phyloP scores from a whole-genome alignment of 73 alveolate genomes.

The Paramecium caudatum region DNA sequence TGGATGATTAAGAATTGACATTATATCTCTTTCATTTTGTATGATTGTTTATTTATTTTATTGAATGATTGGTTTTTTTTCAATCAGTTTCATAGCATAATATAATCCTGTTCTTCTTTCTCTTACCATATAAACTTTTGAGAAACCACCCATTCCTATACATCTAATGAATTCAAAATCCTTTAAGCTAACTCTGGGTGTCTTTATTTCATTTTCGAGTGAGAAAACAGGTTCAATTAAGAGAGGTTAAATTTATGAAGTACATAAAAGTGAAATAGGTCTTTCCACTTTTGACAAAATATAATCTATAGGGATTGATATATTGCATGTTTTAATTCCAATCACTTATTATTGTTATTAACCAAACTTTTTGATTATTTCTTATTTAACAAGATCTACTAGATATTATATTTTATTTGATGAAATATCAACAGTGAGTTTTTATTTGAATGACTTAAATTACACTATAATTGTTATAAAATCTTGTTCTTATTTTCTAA shows the following conservation, averaged over 20 bases:
- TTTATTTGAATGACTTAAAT: slow-evolving; percentile 13
- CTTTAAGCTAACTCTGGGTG: slow-evolving; percentile 64
- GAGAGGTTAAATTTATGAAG: background rate
- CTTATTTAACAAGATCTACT: slow-evolving; percentile 42
- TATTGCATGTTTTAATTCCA: slow-evolving; percentile 50
- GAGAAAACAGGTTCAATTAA: slow-evolving; percentile 47
- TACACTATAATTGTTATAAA: background rate
- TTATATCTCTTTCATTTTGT: slow-evolving; percentile 88
- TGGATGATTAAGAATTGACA: slow-evolving; percentile 88
- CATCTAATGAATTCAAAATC: slow-evolving; percentile 69
- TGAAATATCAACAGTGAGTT: slow-evolving; percentile 5
- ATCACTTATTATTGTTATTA: background rate
- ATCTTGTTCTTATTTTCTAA: slow-evolving; percentile 14
- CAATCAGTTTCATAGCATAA: slow-evolving; percentile 66
- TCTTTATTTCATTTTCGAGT: slow-evolving; percentile 32
- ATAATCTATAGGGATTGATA: slow-evolving; percentile 52
- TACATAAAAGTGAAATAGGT: background rate
- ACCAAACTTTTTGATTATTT: background rate
- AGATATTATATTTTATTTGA: slow-evolving; percentile 9
- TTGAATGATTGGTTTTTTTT: slow-evolving; percentile 33
- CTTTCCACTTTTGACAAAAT: slow-evolving; percentile 63
- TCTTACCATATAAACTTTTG: slow-evolving; percentile 67
- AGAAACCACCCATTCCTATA: slow-evolving; percentile 73
- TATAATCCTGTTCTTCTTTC: slow-evolving; percentile 44
- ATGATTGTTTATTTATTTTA: slow-evolving; percentile 69